Evolutionary conservation across 108 stramenopile genomes (phyloP).

Genomic region (Skeletonema menzelii): DNA sequence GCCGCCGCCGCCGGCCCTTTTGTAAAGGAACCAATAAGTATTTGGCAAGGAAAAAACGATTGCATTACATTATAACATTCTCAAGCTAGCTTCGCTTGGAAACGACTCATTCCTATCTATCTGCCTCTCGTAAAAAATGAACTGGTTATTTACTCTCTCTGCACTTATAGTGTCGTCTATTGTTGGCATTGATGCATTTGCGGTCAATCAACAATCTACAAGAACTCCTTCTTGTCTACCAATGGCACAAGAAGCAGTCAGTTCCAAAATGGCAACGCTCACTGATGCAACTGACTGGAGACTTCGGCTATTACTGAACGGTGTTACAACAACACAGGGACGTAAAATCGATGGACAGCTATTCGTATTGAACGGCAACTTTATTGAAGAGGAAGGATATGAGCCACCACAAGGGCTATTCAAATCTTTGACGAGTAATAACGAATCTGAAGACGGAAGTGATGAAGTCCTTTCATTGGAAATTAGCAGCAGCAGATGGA

Average conservation of each 20-base stretch:
- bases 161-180: not conserved
- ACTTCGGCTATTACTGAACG: conserved; percentile 61
- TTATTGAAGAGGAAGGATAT: conserved; percentile 85
- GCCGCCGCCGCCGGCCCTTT: too few relatives aligned
- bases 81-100: not conserved
- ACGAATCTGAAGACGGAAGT: conserved; percentile 6
- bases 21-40: too few relatives aligned
- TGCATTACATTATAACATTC: too few relatives aligned
- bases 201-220: not conserved
- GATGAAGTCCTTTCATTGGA: conserved; percentile 31
- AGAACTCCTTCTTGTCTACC: not conserved
- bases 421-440: conserved; percentile 20
- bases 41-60: too few relatives aligned
- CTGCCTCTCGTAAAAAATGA: not conserved
- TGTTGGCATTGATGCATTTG: not conserved
- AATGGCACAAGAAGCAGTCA: conserved; percentile 4
- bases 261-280: conserved; percentile 51
- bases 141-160: not conserved
- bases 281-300: conserved; percentile 83
- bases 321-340: conserved; percentile 63
- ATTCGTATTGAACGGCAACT: conserved; percentile 63
- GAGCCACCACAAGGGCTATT: conserved; percentile 84
- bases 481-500: conserved; percentile 65
- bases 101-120: not conserved
- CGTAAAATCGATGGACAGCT: conserved; percentile 56